Conservation (phyloP, 345 rosid genomes). For the Populus euphratica region DNA sequence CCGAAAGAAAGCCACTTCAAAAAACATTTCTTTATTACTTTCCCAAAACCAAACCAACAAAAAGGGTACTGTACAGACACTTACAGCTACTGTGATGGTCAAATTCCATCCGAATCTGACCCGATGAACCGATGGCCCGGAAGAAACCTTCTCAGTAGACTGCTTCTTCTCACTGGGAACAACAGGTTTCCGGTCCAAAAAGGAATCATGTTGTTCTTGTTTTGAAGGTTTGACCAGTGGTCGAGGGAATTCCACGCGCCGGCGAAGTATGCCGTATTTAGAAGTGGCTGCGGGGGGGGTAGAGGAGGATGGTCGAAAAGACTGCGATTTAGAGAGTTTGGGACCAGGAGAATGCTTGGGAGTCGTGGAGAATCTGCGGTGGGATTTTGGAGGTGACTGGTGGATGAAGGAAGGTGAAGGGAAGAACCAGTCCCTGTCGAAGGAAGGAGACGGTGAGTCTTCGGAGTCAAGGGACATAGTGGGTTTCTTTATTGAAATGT, state of each 20-base stretch:
- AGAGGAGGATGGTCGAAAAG: constrained; percentile 19
- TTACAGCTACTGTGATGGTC: constrained; percentile 41
- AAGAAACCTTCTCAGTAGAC: background rate
- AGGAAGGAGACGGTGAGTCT: constrained; percentile 28
- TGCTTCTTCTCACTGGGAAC: constrained; percentile 17
- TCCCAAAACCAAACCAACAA: background rate
- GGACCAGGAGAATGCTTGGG: constrained; percentile 24
- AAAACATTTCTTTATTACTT: background rate
- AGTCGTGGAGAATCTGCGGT: constrained; percentile 42
- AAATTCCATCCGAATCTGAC: constrained; percentile 41
- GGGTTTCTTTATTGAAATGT: background rate
- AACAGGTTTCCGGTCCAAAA: constrained; percentile 11
- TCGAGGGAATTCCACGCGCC: constrained; percentile 27
- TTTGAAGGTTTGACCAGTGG: constrained; percentile 12
- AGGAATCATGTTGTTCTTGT: constrained; percentile 12
- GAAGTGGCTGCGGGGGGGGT: constrained; percentile 16
- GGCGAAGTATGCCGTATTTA: constrained; percentile 33
- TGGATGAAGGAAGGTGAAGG: constrained; percentile 55
- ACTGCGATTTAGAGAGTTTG: constrained; percentile 18
- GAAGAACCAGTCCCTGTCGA: constrained; percentile 60
- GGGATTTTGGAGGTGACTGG: constrained; percentile 26
- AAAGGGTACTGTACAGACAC: background rate
- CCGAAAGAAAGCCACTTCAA: background rate
- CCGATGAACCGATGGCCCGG: constrained; percentile 20
- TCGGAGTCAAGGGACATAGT: constrained; percentile 35